Base-by-base conservation (phyloP, 2,329 filamentous ascomycete genomes). In the Intubia oerlemansii region DNA sequence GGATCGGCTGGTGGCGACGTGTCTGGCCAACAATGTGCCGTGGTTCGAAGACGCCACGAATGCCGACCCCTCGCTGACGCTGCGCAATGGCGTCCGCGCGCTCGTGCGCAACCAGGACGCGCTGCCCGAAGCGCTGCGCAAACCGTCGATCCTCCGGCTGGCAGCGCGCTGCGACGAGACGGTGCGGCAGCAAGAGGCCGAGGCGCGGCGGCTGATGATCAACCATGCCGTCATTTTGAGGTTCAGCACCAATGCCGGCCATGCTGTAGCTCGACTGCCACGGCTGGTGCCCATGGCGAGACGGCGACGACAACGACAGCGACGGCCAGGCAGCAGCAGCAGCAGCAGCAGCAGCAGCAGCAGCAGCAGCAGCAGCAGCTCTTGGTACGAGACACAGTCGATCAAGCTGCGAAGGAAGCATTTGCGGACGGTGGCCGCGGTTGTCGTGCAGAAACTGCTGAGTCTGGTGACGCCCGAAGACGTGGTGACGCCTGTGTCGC, bases 1-100 rank as follows among this genome's bases (percentile, higher is more conserved):
- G 50, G 58, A 66, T 28, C 57, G 72, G 20, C 57, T 93, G n/a
- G 59, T 74, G 24, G 66, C 68, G 2, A 82, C 79, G 1, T 93
- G 85, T 42, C 48, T 71, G 35, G 55, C 62, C n/a, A 62, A 71
- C 37, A 50, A 57, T 0, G 52, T 90, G 8, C 51, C 54, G 1
- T 95, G 80, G 76, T 78, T 81, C 36, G 79, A 88, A 44, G 88
- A 98, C 45, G 53, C 57, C 24, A 93, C 84, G 2, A 98, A 98
- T 43, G 48, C 57, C 11, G 76, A 93, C 41, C 61, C 57, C 7
- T 81, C 72, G 0, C 51, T 90, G 33, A 92, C 88, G 0, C 51
- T 61, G 25, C 66, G 88, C 21, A 98, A 98, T 42, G 71, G 85
- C 0, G 57, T 93, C 21, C 67, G 85, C 18, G 54, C 75, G 44